phyloP scores from a whole-genome alignment of 129 eudicot species.

The Lonicera japonica region DNA sequence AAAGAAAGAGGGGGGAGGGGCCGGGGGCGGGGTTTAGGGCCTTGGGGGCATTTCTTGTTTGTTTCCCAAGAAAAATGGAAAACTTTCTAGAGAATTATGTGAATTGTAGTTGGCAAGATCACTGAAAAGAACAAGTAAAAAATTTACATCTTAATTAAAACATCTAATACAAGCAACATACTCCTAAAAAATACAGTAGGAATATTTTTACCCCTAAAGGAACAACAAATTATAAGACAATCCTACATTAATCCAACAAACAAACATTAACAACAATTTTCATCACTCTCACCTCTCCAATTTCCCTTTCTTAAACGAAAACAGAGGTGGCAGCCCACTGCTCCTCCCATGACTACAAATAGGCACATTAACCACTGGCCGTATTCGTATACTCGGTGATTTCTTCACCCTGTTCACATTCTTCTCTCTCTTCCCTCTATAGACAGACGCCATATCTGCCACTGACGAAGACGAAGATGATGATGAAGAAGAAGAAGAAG shows the following conservation, averaged over 20 bases:
- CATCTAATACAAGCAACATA: conserved; percentile 17
- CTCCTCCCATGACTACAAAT: conserved; percentile 48
- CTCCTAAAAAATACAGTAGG: conserved; percentile 6
- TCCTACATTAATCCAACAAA: conserved; percentile 5
- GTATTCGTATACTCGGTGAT: conserved; percentile 60
- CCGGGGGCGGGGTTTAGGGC: too few species aligned
- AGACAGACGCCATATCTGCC: conserved; percentile 27
- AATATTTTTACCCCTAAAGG: neutral
- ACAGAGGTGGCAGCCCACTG: conserved; percentile 65
- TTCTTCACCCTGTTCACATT: conserved; percentile 47
- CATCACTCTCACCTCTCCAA: conserved; percentile 37
- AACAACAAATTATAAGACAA: conserved; percentile 14
- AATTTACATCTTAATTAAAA: conserved; percentile 23
- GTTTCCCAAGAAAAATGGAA: too few species aligned
- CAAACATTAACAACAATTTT: neutral
- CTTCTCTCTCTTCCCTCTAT: conserved; percentile 36
- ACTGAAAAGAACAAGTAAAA: neutral
- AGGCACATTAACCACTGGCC: conserved; percentile 80
- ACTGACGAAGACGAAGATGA: conserved; percentile 44
- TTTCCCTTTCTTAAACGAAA: conserved; percentile 53
- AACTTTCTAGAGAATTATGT: too few species aligned
- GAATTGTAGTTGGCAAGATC: too few species aligned
- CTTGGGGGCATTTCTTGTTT: too few species aligned
- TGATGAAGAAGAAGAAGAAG: conserved; percentile 60
- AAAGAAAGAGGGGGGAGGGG: too few species aligned